phyloP scores from a whole-genome alignment of 169 alveolate species.

The Cryptosporidium viatorum region DNA sequence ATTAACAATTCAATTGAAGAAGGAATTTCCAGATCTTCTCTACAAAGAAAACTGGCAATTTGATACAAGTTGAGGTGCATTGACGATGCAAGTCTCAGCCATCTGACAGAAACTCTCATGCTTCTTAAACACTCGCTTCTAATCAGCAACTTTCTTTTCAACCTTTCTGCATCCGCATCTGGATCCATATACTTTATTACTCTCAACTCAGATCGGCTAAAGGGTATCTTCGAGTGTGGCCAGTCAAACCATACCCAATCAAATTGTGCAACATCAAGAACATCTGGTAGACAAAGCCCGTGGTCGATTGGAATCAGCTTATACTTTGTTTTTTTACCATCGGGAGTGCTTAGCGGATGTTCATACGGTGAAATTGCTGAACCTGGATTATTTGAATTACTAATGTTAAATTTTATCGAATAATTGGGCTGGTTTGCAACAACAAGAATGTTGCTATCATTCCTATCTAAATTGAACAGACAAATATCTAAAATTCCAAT shows the following conservation, averaged over 20 bases:
- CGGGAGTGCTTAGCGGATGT: constrained; percentile 78
- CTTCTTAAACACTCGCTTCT: constrained; percentile 91
- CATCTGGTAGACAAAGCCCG: constrained; percentile 96
- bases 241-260: constrained; percentile 98
- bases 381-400: not conserved
- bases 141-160: constrained; percentile 85
- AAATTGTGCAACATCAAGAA: constrained; percentile 94
- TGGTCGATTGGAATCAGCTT: constrained; percentile 99
- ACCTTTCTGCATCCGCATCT: constrained; percentile 90
- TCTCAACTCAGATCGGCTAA: constrained; percentile 84
- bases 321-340: constrained; percentile 81
- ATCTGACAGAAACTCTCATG: constrained; percentile 88
- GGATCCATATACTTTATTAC: constrained; percentile 87
- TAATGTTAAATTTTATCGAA: constrained; percentile 25
- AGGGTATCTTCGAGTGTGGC: constrained; percentile 94
- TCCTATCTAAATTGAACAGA: constrained; percentile 97
- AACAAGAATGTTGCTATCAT: constrained; percentile 97
- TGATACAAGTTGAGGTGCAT: constrained; percentile 88
- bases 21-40: constrained; percentile 88
- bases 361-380: constrained; percentile 41
- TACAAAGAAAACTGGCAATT: constrained; percentile 87
- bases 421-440: constrained; percentile 79
- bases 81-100: constrained; percentile 87
- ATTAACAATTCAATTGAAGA: constrained; percentile 87
- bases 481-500: constrained; percentile 96